phyloP scores from a whole-genome alignment of 768 basidiomycete species.

The Tephrocybe rancida region DNA sequence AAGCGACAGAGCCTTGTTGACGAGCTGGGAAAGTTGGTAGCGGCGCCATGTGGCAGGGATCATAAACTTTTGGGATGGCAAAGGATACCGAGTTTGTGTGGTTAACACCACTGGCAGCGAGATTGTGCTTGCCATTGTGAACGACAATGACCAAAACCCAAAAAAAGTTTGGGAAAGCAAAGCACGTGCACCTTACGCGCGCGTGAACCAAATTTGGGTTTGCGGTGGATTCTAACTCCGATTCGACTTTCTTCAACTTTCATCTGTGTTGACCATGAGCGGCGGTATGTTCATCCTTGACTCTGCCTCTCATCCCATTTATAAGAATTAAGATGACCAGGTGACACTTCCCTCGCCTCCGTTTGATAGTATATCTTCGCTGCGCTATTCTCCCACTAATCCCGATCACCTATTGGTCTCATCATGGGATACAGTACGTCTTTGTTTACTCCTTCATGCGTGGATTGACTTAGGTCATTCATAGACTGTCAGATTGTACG shows the following conservation, averaged over 20 bases:
- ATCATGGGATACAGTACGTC: constrained; percentile 82
- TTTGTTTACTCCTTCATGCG: constrained; percentile 1
- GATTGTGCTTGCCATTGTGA: constrained; percentile 11
- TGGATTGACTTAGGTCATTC: not conserved
- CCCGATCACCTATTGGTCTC: constrained; percentile 81
- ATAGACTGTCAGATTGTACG: constrained; percentile 47
- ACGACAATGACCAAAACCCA: not conserved
- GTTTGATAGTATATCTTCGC: constrained; percentile 81
- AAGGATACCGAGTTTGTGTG: constrained; percentile 70
- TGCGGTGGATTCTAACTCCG: not conserved
- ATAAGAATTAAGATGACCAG: constrained; percentile 20
- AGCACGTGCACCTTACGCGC: too few relatives aligned
- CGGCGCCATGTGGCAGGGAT: constrained; percentile 89
- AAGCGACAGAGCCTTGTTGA: constrained; percentile 89
- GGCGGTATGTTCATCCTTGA: constrained; percentile 6
- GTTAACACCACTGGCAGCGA: constrained; percentile 71
- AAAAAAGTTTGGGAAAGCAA: not conserved
- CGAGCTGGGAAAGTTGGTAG: constrained; percentile 95
- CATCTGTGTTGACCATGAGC: not conserved
- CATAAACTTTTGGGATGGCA: constrained; percentile 90
- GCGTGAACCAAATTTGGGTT: too few relatives aligned
- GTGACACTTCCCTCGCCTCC: constrained; percentile 64
- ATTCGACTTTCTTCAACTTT: not conserved
- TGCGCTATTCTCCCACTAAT: constrained; percentile 80
- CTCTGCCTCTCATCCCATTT: not conserved